Evolutionary conservation across 2,329 filamentous ascomycete species (phyloP).

Genomic region (Pseudopyrenochaeta lycopersici): DNA sequence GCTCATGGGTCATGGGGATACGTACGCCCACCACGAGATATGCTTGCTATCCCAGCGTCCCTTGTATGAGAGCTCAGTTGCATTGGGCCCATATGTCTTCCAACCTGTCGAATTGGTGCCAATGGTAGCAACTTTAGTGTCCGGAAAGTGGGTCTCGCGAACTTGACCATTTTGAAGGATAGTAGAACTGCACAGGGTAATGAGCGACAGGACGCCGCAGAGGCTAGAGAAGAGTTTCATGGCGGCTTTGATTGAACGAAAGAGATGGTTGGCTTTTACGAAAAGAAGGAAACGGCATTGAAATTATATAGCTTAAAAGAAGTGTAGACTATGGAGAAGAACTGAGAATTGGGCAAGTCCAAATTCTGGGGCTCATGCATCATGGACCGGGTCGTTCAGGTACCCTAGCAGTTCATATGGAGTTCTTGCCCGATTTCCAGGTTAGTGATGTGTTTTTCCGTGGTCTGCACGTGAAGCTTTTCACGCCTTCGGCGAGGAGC

Average conservation of each 20-base stretch:
- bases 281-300: not conserved
- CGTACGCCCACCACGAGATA: slow-evolving; percentile 69
- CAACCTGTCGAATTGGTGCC: slow-evolving; percentile 46
- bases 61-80: slow-evolving; percentile 67
- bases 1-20: not conserved
- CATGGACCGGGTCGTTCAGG: not conserved
- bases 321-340: not conserved
- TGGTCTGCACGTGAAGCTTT: not conserved
- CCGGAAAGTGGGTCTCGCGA: slow-evolving; percentile 49
- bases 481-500: too few relatives aligned
- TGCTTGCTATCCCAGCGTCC: slow-evolving; percentile 69
- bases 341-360: not conserved
- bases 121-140: slow-evolving; percentile 44
- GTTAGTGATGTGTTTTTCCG: not conserved
- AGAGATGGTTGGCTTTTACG: not conserved
- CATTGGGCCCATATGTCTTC: slow-evolving; percentile 61
- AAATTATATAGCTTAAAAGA: not conserved
- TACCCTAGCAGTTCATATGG: not conserved
- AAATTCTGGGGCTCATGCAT: not conserved
- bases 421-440: not conserved
- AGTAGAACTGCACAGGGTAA: slow-evolving; percentile 41
- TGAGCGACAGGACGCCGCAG: slow-evolving; percentile 18
- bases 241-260: slow-evolving; percentile 1
- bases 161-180: slow-evolving; percentile 57
- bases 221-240: slow-evolving; percentile 21